Conservation (phyloP, 805 yeast genomes). For the Nakazawaea wyomingensis region DNA sequence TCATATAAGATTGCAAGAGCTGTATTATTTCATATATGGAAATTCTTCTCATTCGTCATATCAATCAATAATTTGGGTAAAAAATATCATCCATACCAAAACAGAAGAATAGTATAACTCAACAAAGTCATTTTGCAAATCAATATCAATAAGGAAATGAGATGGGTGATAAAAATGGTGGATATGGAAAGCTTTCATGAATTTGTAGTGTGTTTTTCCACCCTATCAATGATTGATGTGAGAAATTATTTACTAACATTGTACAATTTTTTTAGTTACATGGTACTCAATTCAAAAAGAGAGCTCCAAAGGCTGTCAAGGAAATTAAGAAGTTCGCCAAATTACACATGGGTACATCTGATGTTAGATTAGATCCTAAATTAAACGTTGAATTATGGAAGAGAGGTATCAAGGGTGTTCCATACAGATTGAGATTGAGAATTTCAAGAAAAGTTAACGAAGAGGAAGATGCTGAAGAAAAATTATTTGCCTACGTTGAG, state of each 20-base stretch:
- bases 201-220: too few relatives aligned
- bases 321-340: slow-evolving; percentile 98
- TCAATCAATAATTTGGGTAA: too few relatives aligned
- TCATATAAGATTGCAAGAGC: too few relatives aligned
- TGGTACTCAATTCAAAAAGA: slow-evolving; percentile 98
- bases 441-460: slow-evolving; percentile 99
- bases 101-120: too few relatives aligned
- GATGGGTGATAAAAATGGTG: too few relatives aligned
- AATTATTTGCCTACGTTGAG: slow-evolving; percentile 97
- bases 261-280: slow-evolving; percentile 54
- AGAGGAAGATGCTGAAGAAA: slow-evolving; percentile 98
- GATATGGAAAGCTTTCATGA: too few relatives aligned
- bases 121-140: too few relatives aligned
- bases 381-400: slow-evolving; percentile 98
- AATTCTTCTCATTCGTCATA: too few relatives aligned
- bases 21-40: too few relatives aligned
- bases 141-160: too few relatives aligned
- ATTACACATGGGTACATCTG: slow-evolving; percentile 98
- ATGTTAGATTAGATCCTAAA: slow-evolving; percentile 98
- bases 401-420: slow-evolving; percentile 99
- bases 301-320: slow-evolving; percentile 99
- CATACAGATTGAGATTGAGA: slow-evolving; percentile 96
- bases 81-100: too few relatives aligned
- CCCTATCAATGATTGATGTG: too few relatives aligned
- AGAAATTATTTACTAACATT: slow-evolving; percentile 5